Evolutionary conservation across 108 stramenopile genomes (phyloP).

Genomic region (Tribonema minus): DNA sequence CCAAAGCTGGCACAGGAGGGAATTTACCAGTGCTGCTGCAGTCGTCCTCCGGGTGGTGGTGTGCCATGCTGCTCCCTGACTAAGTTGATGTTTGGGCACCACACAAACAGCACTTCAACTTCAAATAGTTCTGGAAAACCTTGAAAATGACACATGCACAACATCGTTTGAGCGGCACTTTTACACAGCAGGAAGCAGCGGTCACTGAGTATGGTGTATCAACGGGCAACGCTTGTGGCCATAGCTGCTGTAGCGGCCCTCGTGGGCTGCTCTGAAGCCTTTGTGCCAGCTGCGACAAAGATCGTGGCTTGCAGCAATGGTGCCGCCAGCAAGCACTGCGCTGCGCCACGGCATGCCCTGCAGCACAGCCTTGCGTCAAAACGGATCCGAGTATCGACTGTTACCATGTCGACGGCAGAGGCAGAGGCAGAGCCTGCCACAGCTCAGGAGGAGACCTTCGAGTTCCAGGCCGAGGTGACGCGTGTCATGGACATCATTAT

Average conservation of each 20-base stretch:
- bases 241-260: neutral
- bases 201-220: no score
- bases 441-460: constrained; percentile 43
- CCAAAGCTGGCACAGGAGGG: constrained; percentile 14
- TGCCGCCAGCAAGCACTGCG: neutral
- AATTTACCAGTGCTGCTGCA: no score
- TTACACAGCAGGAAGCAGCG: no score
- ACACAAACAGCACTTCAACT: no score
- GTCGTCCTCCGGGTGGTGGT: no score
- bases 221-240: neutral
- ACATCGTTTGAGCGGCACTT: no score
- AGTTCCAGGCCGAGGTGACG: constrained; percentile 83
- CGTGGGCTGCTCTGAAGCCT: neutral
- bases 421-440: neutral
- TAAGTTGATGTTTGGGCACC: no score
- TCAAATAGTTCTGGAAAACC: no score
- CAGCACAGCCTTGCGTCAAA: neutral
- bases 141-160: no score
- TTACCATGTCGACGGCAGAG: constrained; percentile 33
- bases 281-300: neutral
- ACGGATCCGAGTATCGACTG: neutral
- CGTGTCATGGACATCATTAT: constrained; percentile 98
- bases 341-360: no score
- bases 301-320: neutral
- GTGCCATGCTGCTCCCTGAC: no score